Evolutionary conservation across 202 grass and related monocot species (phyloP), one percentile per base, ranked within the genome.

Genomic region (Carex arenaria): DNA sequence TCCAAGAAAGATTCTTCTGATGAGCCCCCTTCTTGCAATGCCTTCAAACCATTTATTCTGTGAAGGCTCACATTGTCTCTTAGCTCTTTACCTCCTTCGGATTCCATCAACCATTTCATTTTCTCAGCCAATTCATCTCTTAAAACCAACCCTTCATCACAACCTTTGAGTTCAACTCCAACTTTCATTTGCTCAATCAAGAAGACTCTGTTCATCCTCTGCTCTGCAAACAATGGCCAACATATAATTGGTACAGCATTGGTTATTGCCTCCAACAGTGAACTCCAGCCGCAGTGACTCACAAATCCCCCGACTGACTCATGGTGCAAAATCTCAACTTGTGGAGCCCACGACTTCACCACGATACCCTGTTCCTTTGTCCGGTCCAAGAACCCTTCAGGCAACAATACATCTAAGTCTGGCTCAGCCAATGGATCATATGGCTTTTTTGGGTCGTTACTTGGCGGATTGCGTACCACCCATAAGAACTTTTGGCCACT

Each of bases 201-300:
- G 2, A 90, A 75, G 26, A 94, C 89, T 78, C 91, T 94, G 64
- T 92, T 94, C 69, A 91, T 36, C 80, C 74, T 82, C 87, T 90
- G 92, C 77, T 92, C 89, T 0, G 85, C 84, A 82, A 89, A 91
- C 64, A 80, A 62, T 15, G 87, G 89, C 89, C 92, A 91, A 73
- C 83, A 91, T 3, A 94, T 31, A 78, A 90, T 86, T n/a, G 90
- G 86, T 45, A 92, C 84, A 1, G 63, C 88, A 22, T 74, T 85
- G 3, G 81, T 68, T 4, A 76, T 31, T 2, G 86, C 82, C 66
- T 97, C 94, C 84, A 94, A 28, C 64, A 86, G 61, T 3, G 94
- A 97, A 84, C 91, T 97, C 94, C 94, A 97, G 40, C 93, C 87
- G 55, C 87, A 91, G 17, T 93, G 91, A 45, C 85, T 97, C 67